These are phyloP conservation scores for Brassica nigra DNA, from an alignment of 345 rosid species.

Conservation along the genomic window DNA sequence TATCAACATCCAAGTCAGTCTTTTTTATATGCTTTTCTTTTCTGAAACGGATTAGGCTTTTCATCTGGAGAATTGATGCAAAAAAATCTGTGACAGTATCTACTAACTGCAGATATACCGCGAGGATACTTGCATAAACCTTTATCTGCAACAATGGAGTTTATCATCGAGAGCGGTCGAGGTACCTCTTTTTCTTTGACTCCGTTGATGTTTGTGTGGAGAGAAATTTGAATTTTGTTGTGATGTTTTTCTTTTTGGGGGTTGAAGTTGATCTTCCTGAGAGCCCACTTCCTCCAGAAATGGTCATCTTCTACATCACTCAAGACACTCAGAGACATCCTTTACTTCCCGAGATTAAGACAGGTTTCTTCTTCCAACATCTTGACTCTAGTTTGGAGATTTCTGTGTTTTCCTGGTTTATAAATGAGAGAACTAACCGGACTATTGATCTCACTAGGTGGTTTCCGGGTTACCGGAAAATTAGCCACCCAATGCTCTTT, in stretches of 20 bases:
- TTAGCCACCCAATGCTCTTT: constrained; percentile 70
- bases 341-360: constrained; percentile 74
- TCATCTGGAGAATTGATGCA: constrained; percentile 30
- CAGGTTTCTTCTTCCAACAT: constrained; percentile 46
- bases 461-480: constrained; percentile 82
- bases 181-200: constrained; percentile 40
- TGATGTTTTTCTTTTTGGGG: constrained; percentile 11
- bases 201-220: not conserved
- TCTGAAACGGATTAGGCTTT: not conserved
- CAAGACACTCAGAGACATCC: constrained; percentile 94
- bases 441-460: constrained; percentile 53
- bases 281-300: constrained; percentile 71
- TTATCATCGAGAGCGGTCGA: constrained; percentile 73
- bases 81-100: constrained; percentile 60
- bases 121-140: constrained; percentile 85
- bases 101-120: constrained; percentile 70
- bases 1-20: constrained; percentile 78
- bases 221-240: constrained; percentile 7
- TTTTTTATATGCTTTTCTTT: not conserved
- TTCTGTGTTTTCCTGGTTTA: not conserved
- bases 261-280: constrained; percentile 67
- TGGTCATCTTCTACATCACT: constrained; percentile 81
- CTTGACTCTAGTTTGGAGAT: not conserved
- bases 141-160: constrained; percentile 65
- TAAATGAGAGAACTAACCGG: constrained; percentile 7